phyloP scores from a whole-genome alignment of 371 early-diverging fungal genomes.

The Caulochytrium protostelioides region DNA sequence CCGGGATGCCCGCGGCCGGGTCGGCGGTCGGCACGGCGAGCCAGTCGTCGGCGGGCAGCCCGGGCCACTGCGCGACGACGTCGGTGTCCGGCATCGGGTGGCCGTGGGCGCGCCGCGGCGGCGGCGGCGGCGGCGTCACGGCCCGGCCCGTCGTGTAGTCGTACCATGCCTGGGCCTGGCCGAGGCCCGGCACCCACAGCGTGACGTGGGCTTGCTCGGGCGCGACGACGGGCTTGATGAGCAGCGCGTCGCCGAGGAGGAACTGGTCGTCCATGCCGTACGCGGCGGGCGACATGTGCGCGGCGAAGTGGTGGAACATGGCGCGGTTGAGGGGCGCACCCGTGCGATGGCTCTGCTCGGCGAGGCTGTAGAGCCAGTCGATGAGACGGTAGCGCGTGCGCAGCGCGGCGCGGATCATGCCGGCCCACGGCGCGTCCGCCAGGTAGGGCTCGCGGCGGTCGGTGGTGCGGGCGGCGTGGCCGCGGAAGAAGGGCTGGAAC shows the following conservation, averaged over 20 bases:
- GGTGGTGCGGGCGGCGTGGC: conserved; percentile 79
- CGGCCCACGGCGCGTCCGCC: conserved; percentile 53
- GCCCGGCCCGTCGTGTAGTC: conserved; percentile 32
- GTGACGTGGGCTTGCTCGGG: conserved; percentile 28
- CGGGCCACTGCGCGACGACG: too few relatives aligned
- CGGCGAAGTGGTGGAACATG: conserved; percentile 56
- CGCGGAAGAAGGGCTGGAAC: conserved; percentile 82
- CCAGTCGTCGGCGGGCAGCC: too few relatives aligned
- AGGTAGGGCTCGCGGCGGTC: conserved; percentile 92
- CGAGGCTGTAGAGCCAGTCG: conserved; percentile 63
- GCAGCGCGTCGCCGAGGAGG: conserved; percentile 51
- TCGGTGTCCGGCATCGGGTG: too few relatives aligned
- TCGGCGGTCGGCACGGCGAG: conserved; percentile 21
- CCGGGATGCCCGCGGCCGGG: conserved; percentile 53
- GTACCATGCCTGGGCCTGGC: conserved; percentile 44
- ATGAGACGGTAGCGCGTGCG: conserved; percentile 50
- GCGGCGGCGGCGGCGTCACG: conserved; percentile 6
- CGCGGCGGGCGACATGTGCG: conserved; percentile 37
- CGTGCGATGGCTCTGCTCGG: conserved; percentile 36
- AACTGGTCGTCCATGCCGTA: conserved; percentile 61
- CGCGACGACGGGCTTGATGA: conserved; percentile 49
- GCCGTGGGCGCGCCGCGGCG: background rate
- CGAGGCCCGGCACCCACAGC: conserved; percentile 44
- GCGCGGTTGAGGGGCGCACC: conserved; percentile 63
- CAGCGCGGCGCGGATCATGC: conserved; percentile 43